phyloP scores from a whole-genome alignment of 371 early-diverging fungal species.

The Saksenaea oblongispora region DNA sequence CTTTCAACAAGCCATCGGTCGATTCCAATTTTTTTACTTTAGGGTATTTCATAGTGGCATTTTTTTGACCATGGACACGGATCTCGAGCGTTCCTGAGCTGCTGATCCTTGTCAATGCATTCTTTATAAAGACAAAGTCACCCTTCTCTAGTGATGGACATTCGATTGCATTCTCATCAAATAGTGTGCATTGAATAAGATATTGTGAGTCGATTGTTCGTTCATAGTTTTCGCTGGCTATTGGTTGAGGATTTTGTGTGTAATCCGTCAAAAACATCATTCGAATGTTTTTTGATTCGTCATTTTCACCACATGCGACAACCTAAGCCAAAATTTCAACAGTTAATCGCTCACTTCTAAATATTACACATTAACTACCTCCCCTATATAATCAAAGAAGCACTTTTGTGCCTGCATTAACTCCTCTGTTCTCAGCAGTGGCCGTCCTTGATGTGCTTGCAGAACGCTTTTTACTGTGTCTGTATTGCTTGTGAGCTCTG shows the following conservation, averaged over 20 bases:
- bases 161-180: conserved; percentile 18
- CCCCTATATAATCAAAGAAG: conserved; percentile 1
- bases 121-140: conserved; percentile 13
- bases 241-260: conserved; percentile 18
- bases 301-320: not conserved
- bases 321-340: not conserved
- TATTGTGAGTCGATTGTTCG: conserved; percentile 4
- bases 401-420: not conserved
- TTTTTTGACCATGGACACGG: conserved; percentile 9
- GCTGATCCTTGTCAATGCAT: conserved; percentile 6
- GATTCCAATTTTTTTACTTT: conserved; percentile 12
- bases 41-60: not conserved
- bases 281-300: not conserved
- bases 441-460: not conserved
- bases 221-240: not conserved
- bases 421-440: not conserved
- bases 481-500: not conserved
- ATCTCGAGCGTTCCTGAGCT: conserved; percentile 6
- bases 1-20: not conserved
- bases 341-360: not conserved
- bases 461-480: too few species aligned
- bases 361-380: not conserved
- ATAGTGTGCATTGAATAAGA: conserved; percentile 23
- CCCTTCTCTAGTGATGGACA: conserved; percentile 12
- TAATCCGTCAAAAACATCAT: conserved; percentile 28